Evolutionary conservation across 306 rosid genomes (phyloP), one percentile per base, ranked within the genome.

Genomic region (Delonix regia): DNA sequence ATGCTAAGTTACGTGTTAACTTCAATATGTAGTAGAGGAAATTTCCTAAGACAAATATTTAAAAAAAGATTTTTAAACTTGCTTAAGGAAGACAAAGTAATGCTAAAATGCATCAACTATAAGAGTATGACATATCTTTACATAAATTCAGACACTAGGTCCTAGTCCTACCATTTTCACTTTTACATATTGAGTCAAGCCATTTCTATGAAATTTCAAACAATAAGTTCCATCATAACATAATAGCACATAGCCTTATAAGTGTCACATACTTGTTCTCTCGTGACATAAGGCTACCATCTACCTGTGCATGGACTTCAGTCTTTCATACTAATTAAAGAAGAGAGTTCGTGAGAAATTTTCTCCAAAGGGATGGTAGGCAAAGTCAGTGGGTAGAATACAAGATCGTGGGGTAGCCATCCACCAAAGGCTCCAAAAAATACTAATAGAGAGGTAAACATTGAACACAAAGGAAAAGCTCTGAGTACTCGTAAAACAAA

Each of bases 51-150:
- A 39, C 57, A 57, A 19, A 36, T 39, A 67, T 21, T 47, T 66
- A 22, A 57, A 78, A 74, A 63, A 78, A 57, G 25, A 78, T 18
- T 25, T 60, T 66, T 61, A 78, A 12, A 51, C 63, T 33, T 33
- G 56, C 61, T 48, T 16, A 49, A 36, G 51, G 49, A 72, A 25
- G 63, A 56, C 57, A 53, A 64, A 51, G 25, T 51, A 53, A 41
- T 22, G 45, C 45, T 55, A 55, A 66, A 52, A 34, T 65, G 47
- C 33, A 71, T 39, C 28, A 76, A 51, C 76, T 74, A 25, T 51
- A 15, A 59, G 12, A 55, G 19, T 30, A 61, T 42, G 41, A 5
- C 63, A 30, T 18, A 59, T 66, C 41, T 53, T 77, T 52, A 49
- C 52, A 63, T 27, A 42, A 51, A 49, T 69, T 12, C 24, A 60